Evolutionary conservation across 2,329 filamentous ascomycete genomes (phyloP), one percentile per base, ranked within the genome.

Genomic region (Fusarium temperatum): DNA sequence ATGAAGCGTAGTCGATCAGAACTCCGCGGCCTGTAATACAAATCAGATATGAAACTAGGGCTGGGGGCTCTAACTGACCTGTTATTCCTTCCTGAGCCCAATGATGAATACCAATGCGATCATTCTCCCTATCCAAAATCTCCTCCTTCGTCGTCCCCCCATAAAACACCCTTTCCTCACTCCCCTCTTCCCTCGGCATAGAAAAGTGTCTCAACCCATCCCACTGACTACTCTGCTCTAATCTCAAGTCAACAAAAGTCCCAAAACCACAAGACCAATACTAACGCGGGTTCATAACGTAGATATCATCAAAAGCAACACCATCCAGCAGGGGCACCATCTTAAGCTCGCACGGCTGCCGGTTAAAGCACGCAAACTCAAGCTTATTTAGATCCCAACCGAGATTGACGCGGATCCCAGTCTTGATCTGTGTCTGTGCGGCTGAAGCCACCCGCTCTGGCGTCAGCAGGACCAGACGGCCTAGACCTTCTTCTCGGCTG

Each of bases 301-400:
- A 88, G 24, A 86, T 79, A 67, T 88, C 86, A 73, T 88, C 86
- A 73, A 86, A 88, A 10, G 84, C 84, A 1, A 83, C 78, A 15
- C 86, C 84, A 15, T 83, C 82, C 14, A 89, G 79, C 22, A 88
- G 66, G 17, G 85, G 83, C 2, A 87, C 81, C 63, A 89, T 86
- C 62, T 84, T 83, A 72, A 89, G 88, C 38, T 85, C 79, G 57
- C 85, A 86, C 14, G 85, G 84, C 39, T 85, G 84, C 5, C 89
- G 84, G 48, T 85, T 85, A 72, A 89, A 86, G 68, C 87, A 86
- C 3, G 88, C 86, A 72, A 86, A 84, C 65, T 90, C 87, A 6
- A 89, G 80, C 74, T 90, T 89, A 26, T 84, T 86, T 68, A 90
- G 77, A 30, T 88, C 85, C 88, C 88, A 90, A 32, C 85, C 84